These are phyloP conservation scores for Ambrosia hybrid DNA, from an alignment of 140 eudicot genomes.

Conservation along the genomic window DNA sequence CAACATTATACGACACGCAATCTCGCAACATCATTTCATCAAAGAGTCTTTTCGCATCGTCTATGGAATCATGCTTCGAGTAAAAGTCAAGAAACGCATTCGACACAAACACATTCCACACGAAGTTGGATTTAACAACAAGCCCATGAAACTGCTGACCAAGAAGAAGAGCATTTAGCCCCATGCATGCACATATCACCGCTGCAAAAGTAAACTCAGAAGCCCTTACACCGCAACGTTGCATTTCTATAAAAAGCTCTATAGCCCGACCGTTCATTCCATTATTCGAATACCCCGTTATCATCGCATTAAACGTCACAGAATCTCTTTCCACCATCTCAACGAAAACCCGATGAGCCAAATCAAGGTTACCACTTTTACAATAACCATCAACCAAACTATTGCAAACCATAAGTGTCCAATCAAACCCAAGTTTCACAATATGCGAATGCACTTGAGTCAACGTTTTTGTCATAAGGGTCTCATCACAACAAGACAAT, in stretches of 20 bases:
- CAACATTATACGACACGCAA: conserved; percentile 77
- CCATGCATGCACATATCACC: conserved; percentile 57
- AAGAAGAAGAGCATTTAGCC: conserved; percentile 42
- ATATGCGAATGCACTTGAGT: conserved; percentile 69
- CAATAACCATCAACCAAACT: conserved; percentile 85
- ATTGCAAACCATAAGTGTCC: conserved; percentile 54
- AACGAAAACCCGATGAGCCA: conserved; percentile 45
- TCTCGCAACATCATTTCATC: conserved; percentile 69
- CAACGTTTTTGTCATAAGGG: conserved; percentile 18
- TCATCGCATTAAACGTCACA: conserved; percentile 68
- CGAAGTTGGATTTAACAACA: conserved; percentile 53
- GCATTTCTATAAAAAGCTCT: conserved; percentile 58
- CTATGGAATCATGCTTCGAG: conserved; percentile 59
- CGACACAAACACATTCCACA: conserved; percentile 62
- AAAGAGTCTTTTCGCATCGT: conserved; percentile 51
- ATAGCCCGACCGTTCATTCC: conserved; percentile 50
- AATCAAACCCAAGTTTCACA: conserved; percentile 50
- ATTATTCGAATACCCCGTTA: conserved; percentile 54
- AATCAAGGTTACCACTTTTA: conserved; percentile 50
- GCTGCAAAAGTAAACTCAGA: conserved; percentile 90
- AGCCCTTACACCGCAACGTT: conserved; percentile 45
- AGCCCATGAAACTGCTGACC: conserved; percentile 70
- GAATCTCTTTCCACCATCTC: conserved; percentile 58
- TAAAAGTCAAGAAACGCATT: conserved; percentile 85
- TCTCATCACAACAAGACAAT: conserved; percentile 61